A percentile compares a stretch with the other conserved stretches of the same genome.
phyloP scores from a whole-genome alignment of 441 rosid species.

The Dalechampia spathulata region DNA sequence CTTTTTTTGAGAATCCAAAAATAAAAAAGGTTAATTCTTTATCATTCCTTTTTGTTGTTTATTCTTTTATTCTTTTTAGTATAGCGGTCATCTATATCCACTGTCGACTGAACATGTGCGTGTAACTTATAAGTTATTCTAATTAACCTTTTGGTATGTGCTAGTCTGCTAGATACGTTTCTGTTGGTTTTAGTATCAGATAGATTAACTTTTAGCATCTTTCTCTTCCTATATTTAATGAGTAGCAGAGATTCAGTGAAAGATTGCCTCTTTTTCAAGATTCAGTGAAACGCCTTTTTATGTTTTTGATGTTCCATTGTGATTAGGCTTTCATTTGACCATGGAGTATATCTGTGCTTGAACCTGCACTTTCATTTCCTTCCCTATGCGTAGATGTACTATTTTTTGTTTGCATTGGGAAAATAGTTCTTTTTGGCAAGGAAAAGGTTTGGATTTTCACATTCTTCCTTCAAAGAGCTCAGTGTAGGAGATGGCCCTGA shows the following conservation, averaged over 20 bases:
- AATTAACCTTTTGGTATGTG: neutral
- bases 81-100: conserved; percentile 1
- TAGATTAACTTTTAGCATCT: neutral
- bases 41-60: neutral
- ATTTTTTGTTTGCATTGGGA: neutral
- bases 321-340: neutral
- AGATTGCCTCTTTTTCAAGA: neutral
- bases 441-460: neutral
- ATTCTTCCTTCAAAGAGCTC: too few relatives aligned
- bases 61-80: neutral
- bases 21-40: conserved; percentile 61
- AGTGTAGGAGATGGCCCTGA: too few relatives aligned
- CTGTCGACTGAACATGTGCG: neutral
- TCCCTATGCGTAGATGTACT: neutral
- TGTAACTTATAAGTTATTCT: neutral
- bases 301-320: neutral
- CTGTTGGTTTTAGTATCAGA: neutral
- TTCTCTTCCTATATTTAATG: neutral
- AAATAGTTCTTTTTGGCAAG: neutral
- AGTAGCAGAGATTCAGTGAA: neutral
- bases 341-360: neutral
- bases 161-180: neutral
- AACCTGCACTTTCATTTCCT: neutral
- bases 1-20: conserved; percentile 61
- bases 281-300: neutral